These are phyloP conservation scores for Gynochthodes officinalis DNA, from an alignment of 257 asterid genomes.

Conservation along the genomic window DNA sequence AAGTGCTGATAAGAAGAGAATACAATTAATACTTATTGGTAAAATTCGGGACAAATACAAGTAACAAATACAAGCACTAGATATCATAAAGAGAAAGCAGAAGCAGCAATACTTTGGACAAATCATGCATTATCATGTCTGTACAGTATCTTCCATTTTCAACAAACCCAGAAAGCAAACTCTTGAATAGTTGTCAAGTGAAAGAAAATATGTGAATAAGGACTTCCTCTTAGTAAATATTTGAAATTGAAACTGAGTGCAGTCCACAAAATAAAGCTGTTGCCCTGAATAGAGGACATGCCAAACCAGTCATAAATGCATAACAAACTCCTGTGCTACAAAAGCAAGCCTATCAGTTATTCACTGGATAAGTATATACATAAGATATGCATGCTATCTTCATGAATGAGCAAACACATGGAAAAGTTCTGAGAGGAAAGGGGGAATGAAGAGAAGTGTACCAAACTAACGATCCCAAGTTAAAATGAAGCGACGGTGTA, in stretches of 20 bases:
- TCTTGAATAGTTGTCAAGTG: neutral
- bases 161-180: neutral
- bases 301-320: neutral
- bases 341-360: neutral
- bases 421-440: no score
- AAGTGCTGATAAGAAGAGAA: constrained; percentile 64
- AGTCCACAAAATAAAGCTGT: neutral
- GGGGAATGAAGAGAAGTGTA: neutral
- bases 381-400: no score
- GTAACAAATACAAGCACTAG: neutral
- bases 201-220: neutral
- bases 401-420: neutral
- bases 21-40: constrained; percentile 25
- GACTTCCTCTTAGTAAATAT: neutral
- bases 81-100: constrained; percentile 1
- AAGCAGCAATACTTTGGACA: constrained; percentile 1
- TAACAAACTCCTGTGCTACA: neutral
- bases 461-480: neutral
- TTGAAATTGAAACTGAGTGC: neutral
- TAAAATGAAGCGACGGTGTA: neutral
- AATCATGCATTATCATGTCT: neutral
- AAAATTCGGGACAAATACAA: constrained; percentile 5
- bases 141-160: neutral
- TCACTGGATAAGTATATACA: neutral
- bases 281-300: neutral